Conservation (phyloP, 192 early-diverging fungal species). For the Backusella luteola region DNA sequence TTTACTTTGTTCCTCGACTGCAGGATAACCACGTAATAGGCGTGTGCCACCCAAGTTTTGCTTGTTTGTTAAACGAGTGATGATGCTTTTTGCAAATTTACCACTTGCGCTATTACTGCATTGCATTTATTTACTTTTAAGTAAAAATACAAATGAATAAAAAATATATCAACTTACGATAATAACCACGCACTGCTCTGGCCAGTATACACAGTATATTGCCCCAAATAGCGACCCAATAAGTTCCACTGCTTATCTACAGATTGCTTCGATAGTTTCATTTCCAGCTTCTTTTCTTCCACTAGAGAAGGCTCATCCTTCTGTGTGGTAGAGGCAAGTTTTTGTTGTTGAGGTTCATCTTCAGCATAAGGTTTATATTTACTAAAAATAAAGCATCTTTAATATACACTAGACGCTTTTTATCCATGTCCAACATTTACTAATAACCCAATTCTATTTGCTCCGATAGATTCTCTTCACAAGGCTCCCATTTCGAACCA, state of each 20-base stretch:
- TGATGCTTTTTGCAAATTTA: conserved; percentile 47
- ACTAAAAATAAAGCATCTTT: neutral
- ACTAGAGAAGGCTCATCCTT: neutral
- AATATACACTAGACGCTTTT: neutral
- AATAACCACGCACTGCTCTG: conserved; percentile 59
- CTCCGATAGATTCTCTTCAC: conserved; percentile 75
- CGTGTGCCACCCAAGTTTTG: conserved; percentile 65
- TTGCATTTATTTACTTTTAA: neutral
- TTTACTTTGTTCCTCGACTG: conserved; percentile 56
- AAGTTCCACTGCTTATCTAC: conserved; percentile 71
- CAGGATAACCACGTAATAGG: conserved; percentile 71
- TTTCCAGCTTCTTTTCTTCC: conserved; percentile 36
- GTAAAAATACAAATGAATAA: neutral
- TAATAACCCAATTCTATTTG: conserved; percentile 83
- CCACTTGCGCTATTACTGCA: conserved; percentile 32
- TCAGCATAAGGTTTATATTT: conserved; percentile 31
- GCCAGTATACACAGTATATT: conserved; percentile 72
- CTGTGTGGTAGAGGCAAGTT: neutral
- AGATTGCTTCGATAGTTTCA: conserved; percentile 25
- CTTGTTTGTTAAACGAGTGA: conserved; percentile 55
- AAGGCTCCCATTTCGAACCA: conserved; percentile 67
- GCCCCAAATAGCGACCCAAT: conserved; percentile 74
- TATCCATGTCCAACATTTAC: conserved; percentile 24
- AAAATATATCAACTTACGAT: conserved; percentile 28
- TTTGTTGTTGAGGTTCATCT: conserved; percentile 7